These are phyloP conservation scores for Fagus crenata DNA, from an alignment of 306 rosid species.

Conservation along the genomic window DNA sequence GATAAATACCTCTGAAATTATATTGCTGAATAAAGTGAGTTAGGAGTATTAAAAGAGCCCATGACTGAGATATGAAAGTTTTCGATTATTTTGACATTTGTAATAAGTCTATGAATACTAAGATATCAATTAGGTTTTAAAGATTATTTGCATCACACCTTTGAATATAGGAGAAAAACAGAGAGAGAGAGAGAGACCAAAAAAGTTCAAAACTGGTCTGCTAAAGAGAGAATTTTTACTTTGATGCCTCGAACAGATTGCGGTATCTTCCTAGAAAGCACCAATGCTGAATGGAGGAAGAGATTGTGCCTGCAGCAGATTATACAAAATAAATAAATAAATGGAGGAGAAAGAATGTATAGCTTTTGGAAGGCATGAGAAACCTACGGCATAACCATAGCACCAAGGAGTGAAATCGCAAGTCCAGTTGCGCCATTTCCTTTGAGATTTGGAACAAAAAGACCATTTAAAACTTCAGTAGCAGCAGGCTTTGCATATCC, in stretches of 20 bases:
- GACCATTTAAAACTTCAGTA: conserved; percentile 68
- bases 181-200: neutral
- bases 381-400: conserved; percentile 99
- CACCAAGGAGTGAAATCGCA: conserved; percentile 98
- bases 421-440: conserved; percentile 94
- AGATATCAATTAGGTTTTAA: too few species aligned
- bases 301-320: conserved; percentile 79
- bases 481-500: conserved; percentile 82
- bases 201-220: conserved; percentile 10
- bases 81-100: too few species aligned
- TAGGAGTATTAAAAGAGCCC: too few species aligned
- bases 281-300: conserved; percentile 97
- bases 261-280: conserved; percentile 92
- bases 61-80: too few species aligned
- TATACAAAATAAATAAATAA: conserved; percentile 24
- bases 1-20: too few species aligned
- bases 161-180: neutral
- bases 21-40: too few species aligned
- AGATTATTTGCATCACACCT: too few species aligned
- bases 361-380: conserved; percentile 19
- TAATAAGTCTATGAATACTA: too few species aligned
- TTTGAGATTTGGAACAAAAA: conserved; percentile 82
- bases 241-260: conserved; percentile 77
- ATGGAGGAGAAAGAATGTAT: conserved; percentile 3
- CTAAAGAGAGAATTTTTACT: conserved; percentile 43